Base-by-base conservation (phyloP, 306 rosid genomes). In the Cucumis hystrix region DNA sequence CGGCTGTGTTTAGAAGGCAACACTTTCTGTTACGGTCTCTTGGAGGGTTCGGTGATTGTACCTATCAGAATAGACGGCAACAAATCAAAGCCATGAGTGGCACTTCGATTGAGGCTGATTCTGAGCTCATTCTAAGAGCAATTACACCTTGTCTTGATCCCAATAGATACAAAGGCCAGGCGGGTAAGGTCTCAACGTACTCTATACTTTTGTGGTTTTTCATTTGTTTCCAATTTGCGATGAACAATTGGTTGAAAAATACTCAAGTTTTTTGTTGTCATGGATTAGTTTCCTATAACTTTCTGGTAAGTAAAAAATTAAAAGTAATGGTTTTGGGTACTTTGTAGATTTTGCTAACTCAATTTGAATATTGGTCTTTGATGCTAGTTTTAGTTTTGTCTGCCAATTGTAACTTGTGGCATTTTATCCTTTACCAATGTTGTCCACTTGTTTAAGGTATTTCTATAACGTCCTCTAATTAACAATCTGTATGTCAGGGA, bases 161-260 rank as follows among this genome's bases (percentile, higher is more conserved):
- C 28, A 81, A 79, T 60, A 93, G 86, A 75, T 87, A 93, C 80
- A 93, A 93, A 87, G 97, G 98, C 79, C 93, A 91, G 76, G 96
- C 96, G 77, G 98, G 98, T 93, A 82, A 74, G 81, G 66, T 67
- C 61, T 60, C 28, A 43, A 30, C 6, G 10, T 47, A 14, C 23
- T 7, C 7, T 40, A 40, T 70, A 49, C 40, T 21, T 70, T 12
- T 25, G 2, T 23, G 75, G 75, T 11, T 47, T 70, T 47, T 70
- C 75, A 6, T 68, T 41, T 43, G 45, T 41, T 41, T 68, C 12
- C 17, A 11, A 40, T 40, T 23, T 67, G 52, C 39, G 28, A 28
- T 28, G 67, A 30, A 18, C 54, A 5, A 68, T 28, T 39, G 55
- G 56, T 41, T 41, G 52, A 20, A 9, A 20, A 67, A 0, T 40